Conservation (phyloP, 163 green algal species). For the Volvox carteri region DNA sequence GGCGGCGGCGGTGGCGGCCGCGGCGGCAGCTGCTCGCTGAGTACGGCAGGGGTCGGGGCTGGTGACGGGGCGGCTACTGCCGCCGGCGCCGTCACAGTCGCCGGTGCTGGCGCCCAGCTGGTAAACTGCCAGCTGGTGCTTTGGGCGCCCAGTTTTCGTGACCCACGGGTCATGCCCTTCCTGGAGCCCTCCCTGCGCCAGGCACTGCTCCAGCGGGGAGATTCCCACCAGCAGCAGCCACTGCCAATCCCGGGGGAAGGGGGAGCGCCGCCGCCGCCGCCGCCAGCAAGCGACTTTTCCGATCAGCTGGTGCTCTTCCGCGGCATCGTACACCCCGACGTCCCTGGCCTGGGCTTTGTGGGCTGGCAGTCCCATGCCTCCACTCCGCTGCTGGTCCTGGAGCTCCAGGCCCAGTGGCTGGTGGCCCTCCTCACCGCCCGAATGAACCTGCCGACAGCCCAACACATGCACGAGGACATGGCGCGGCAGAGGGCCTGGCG, state of each 20-base stretch:
- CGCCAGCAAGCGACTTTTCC: too few relatives aligned
- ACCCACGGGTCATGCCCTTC: slow-evolving; percentile 44
- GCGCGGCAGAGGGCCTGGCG: slow-evolving; percentile 8
- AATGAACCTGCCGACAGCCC: not conserved
- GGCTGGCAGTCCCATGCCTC: slow-evolving; percentile 18
- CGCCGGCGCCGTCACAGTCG: not conserved
- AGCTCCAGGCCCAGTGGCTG: slow-evolving; percentile 51
- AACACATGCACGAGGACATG: not conserved
- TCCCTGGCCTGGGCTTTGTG: slow-evolving; percentile 39
- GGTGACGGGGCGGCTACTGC: not conserved
- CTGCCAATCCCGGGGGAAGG: not conserved
- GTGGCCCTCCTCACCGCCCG: slow-evolving; percentile 1
- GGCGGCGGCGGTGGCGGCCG: not conserved
- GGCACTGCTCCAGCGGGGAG: slow-evolving; percentile 4
- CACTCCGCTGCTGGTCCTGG: slow-evolving; percentile 14
- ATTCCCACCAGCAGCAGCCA: not conserved
- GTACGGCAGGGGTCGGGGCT: not conserved
- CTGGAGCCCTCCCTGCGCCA: not conserved
- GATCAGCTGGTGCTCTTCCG: slow-evolving; percentile 35
- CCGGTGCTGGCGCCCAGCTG: not conserved
- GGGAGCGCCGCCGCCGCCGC: too few relatives aligned
- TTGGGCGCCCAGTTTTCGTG: slow-evolving; percentile 19
- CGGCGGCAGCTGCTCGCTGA: not conserved
- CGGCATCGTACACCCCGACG: slow-evolving; percentile 21
- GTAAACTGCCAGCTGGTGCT: not conserved